Conservation (phyloP, 441 rosid genomes). For the Pelargonium myrrhifolium region DNA sequence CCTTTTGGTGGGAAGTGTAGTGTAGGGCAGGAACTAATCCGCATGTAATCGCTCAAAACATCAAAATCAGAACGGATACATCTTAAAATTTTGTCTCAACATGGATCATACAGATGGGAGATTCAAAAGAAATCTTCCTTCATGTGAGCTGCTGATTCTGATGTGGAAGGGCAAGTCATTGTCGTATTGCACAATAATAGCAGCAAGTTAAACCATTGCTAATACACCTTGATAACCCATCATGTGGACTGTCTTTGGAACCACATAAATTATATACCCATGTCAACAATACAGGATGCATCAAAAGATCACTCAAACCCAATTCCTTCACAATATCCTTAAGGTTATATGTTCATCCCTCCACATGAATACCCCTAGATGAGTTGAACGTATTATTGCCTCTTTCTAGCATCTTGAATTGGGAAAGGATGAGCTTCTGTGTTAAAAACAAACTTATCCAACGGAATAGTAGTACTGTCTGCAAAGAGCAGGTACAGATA, state of each 20-base stretch:
- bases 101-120: slow-evolving; percentile 12
- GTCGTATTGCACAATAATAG: not conserved
- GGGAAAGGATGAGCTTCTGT: slow-evolving; percentile 94
- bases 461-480: slow-evolving; percentile 58
- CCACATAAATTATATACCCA: slow-evolving; percentile 16
- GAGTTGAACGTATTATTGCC: slow-evolving; percentile 9
- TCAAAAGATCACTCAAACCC: slow-evolving; percentile 11
- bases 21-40: slow-evolving; percentile 9
- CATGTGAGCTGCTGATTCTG: slow-evolving; percentile 14
- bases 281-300: slow-evolving; percentile 9
- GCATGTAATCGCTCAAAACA: slow-evolving; percentile 12
- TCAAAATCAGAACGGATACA: slow-evolving; percentile 23
- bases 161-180: not conserved
- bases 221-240: slow-evolving; percentile 11
- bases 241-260: slow-evolving; percentile 11
- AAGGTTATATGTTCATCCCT: slow-evolving; percentile 14
- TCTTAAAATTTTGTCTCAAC: slow-evolving; percentile 19
- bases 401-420: slow-evolving; percentile 31
- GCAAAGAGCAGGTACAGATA: slow-evolving; percentile 86
- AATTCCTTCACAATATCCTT: slow-evolving; percentile 1
- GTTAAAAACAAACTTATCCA: slow-evolving; percentile 81
- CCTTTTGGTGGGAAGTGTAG: slow-evolving; percentile 15
- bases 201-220: slow-evolving; percentile 4
- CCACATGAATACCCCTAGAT: slow-evolving; percentile 7
- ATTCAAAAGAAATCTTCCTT: slow-evolving; percentile 9